These are phyloP conservation scores for Cyberlindnera maclurae DNA, from an alignment of 805 yeast species.

Conservation along the genomic window DNA sequence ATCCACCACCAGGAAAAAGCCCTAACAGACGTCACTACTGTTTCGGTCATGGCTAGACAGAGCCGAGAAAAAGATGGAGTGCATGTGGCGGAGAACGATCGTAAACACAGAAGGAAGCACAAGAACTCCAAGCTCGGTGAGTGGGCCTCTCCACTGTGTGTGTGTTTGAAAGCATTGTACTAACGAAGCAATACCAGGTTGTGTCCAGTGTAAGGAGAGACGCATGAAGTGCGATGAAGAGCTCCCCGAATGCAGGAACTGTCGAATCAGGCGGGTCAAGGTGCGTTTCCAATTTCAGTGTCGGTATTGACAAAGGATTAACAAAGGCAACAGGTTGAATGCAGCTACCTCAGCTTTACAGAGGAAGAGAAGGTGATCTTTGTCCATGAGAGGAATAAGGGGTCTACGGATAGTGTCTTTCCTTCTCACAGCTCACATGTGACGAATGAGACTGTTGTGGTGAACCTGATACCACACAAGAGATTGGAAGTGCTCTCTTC, in stretches of 20 bases:
- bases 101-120: constrained; percentile 16
- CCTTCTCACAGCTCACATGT: constrained; percentile 1
- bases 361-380: constrained; percentile 16
- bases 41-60: too few relatives aligned
- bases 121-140: constrained; percentile 27
- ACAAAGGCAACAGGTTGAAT: constrained; percentile 12
- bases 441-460: neutral
- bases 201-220: constrained; percentile 44
- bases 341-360: constrained; percentile 20
- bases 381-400: constrained; percentile 3
- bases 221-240: constrained; percentile 46
- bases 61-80: too few relatives aligned
- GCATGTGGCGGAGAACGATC: too few relatives aligned
- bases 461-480: constrained; percentile 11
- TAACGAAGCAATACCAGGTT: constrained; percentile 27
- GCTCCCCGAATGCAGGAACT: constrained; percentile 42
- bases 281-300: constrained; percentile 6
- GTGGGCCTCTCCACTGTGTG: constrained; percentile 3
- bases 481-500: constrained; percentile 6
- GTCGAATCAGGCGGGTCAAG: constrained; percentile 25
- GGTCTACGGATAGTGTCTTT: constrained; percentile 4
- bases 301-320: neutral
- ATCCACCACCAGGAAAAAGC: too few relatives aligned
- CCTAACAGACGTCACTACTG: too few relatives aligned
- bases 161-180: neutral